phyloP scores from a whole-genome alignment of 768 basidiomycete species.

The Cyclocybe cylindracea region DNA sequence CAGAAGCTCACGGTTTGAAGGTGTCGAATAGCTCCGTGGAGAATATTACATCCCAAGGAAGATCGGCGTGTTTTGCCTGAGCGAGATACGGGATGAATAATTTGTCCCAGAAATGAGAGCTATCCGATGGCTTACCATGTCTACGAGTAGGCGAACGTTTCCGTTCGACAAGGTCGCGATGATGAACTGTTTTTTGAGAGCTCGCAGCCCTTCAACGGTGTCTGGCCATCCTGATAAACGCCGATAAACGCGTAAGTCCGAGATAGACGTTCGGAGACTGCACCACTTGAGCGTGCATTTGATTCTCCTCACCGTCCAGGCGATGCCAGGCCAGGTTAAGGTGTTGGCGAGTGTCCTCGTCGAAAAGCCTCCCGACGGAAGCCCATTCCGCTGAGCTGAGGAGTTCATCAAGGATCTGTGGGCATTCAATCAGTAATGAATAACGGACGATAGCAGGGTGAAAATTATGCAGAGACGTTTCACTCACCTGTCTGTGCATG shows the following conservation, averaged over 20 bases:
- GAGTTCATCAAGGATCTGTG: slow-evolving; percentile 59
- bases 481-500: slow-evolving; percentile 53
- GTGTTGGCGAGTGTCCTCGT: slow-evolving; percentile 40
- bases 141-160: slow-evolving; percentile 58
- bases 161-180: slow-evolving; percentile 65
- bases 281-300: not conserved
- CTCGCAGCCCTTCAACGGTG: slow-evolving; percentile 44
- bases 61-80: slow-evolving; percentile 59
- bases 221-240: slow-evolving; percentile 56
- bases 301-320: slow-evolving; percentile 40
- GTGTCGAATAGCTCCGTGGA: slow-evolving; percentile 60
- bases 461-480: too few species aligned
- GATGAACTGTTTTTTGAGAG: slow-evolving; percentile 50
- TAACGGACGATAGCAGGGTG: not conserved
- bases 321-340: slow-evolving; percentile 61
- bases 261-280: too few species aligned
- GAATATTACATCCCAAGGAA: slow-evolving; percentile 68
- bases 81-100: not conserved
- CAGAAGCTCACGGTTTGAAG: slow-evolving; percentile 60
- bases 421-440: not conserved
- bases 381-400: slow-evolving; percentile 51
- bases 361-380: slow-evolving; percentile 45
- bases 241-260: not conserved
- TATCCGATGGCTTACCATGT: slow-evolving; percentile 47
- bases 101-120: not conserved